A percentile compares a stretch with the other conserved stretches of the same genome.
Conservation (phyloP, 2,329 filamentous ascomycete species). For the Apiospora pterosperma region DNA sequence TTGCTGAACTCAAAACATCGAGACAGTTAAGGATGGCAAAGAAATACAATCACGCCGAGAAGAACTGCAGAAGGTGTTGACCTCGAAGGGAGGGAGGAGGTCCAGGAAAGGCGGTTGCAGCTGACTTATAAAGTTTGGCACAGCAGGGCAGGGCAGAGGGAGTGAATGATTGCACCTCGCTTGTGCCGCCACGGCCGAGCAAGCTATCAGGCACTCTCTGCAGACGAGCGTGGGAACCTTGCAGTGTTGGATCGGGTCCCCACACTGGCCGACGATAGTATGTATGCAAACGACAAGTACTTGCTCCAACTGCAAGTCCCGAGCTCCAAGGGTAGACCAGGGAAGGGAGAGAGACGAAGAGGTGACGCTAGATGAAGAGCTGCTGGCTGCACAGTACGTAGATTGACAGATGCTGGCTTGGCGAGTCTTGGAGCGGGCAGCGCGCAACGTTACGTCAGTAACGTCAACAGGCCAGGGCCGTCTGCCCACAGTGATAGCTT, state of each 20-base stretch:
- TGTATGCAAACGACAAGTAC: not conserved
- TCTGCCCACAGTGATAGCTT: not conserved
- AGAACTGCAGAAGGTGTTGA: not conserved
- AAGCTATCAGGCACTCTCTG: not conserved
- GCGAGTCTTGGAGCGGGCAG: not conserved
- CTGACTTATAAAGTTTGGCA: not conserved
- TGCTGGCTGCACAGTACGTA: not conserved
- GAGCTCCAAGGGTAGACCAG: not conserved
- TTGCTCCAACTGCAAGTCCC: not conserved
- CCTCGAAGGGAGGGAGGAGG: not conserved
- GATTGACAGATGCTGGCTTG: not conserved
- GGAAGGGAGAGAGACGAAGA: not conserved
- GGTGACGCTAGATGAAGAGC: not conserved
- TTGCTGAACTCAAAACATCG: slow-evolving; percentile 6
- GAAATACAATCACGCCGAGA: not conserved
- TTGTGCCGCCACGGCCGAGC: not conserved
- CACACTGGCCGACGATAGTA: not conserved
- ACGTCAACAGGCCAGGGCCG: not conserved
- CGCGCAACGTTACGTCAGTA: not conserved
- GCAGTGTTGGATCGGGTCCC: not conserved
- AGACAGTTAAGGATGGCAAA: slow-evolving; percentile 2
- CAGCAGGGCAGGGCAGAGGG: not conserved
- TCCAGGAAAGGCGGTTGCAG: not conserved
- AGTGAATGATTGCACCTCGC: not conserved
- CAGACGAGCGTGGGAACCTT: not conserved